Conservation (phyloP, 192 early-diverging fungal genomes). For the Gigaspora rosea region DNA sequence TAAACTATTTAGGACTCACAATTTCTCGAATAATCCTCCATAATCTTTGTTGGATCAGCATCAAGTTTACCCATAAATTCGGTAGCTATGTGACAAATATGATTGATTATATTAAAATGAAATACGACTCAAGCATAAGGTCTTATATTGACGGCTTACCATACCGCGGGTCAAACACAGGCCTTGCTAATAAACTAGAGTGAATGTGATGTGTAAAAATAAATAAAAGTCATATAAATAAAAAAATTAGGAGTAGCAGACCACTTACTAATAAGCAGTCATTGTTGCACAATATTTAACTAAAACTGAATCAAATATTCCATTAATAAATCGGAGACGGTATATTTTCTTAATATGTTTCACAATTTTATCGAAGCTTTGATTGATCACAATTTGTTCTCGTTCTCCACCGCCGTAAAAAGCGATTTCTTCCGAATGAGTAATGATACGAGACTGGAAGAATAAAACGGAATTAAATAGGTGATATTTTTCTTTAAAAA, state of each 20-base stretch:
- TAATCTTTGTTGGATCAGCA: slow-evolving; percentile 58
- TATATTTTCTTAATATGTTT: slow-evolving; percentile 61
- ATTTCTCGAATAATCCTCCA: slow-evolving; percentile 63
- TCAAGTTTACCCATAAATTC: slow-evolving; percentile 53
- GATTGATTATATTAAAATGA: neutral
- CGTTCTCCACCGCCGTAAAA: slow-evolving; percentile 70
- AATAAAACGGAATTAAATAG: neutral
- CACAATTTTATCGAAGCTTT: slow-evolving; percentile 60
- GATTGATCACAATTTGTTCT: slow-evolving; percentile 69
- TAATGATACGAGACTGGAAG: slow-evolving; percentile 69
- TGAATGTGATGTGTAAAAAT: slow-evolving; percentile 29
- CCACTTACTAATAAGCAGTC: slow-evolving; percentile 64
- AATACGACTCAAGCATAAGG: neutral
- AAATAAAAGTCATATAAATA: too few species aligned
- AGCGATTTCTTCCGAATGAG: slow-evolving; percentile 83
- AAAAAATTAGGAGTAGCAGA: neutral
- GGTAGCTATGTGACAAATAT: slow-evolving; percentile 43
- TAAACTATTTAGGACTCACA: slow-evolving; percentile 42
- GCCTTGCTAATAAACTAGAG: slow-evolving; percentile 56
- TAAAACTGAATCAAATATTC: slow-evolving; percentile 64
- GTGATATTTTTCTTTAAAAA: neutral
- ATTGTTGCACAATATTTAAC: slow-evolving; percentile 70
- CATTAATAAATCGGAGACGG: slow-evolving; percentile 60
- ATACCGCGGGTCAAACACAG: slow-evolving; percentile 59
- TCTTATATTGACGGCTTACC: slow-evolving; percentile 38